Evolutionary conservation across 306 rosid species (phyloP).

Genomic region (Ormosia semicastrata): DNA sequence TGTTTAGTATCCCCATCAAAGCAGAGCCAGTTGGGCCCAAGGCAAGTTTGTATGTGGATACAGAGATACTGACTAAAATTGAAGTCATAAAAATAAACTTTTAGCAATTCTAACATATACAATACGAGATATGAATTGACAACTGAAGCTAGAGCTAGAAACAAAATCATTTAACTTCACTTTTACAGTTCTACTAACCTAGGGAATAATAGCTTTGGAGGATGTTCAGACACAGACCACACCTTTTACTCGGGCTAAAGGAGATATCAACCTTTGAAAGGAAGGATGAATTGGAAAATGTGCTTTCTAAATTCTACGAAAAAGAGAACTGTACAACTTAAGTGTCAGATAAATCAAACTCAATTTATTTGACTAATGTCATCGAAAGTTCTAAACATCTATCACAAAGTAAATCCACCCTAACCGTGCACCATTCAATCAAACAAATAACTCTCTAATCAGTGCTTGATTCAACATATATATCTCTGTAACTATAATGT

Average conservation of each 20-base stretch:
- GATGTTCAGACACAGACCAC: neutral
- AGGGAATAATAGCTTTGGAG: neutral
- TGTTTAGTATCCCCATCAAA: neutral
- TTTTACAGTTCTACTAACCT: neutral
- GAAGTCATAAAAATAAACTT: neutral
- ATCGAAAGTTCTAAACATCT: neutral
- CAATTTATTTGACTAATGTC: neutral
- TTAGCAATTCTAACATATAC: neutral
- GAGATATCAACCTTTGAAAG: neutral
- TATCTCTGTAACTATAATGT: neutral
- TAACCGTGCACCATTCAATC: neutral
- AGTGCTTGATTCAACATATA: constrained; percentile 10
- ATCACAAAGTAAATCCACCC: constrained; percentile 10
- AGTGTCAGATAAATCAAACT: neutral
- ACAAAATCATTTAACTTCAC: neutral
- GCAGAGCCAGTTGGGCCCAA: neutral
- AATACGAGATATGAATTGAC: neutral
- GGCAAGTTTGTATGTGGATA: neutral
- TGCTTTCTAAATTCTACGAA: neutral
- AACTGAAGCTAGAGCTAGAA: neutral
- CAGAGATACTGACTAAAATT: neutral
- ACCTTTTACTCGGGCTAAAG: neutral
- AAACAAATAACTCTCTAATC: neutral
- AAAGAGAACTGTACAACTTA: neutral
- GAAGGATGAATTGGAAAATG: constrained; percentile 10